These are phyloP conservation scores for Dicorynia guianensis DNA, from an alignment of 306 rosid genomes.

Conservation along the genomic window DNA sequence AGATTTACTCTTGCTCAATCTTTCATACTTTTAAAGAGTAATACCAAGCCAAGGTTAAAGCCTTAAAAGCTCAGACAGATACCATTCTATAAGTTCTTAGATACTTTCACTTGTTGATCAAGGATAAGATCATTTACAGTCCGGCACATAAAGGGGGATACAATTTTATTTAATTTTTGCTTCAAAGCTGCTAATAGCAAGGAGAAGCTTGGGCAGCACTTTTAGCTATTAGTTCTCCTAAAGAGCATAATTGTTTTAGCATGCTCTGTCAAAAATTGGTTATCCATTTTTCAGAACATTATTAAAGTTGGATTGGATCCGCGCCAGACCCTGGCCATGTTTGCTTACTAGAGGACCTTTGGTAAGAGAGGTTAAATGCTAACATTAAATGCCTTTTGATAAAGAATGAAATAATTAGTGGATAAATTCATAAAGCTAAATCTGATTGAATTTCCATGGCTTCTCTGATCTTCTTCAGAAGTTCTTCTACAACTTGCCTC, in stretches of 20 bases:
- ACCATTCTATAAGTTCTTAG: too few relatives aligned
- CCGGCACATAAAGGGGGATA: background rate
- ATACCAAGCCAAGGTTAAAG: background rate
- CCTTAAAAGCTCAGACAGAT: too few relatives aligned
- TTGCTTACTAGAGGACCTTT: background rate
- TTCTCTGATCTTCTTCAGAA: background rate
- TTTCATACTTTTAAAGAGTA: slow-evolving; percentile 4
- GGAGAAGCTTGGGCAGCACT: background rate
- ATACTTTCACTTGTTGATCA: background rate
- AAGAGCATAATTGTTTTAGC: background rate
- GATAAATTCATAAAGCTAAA: background rate
- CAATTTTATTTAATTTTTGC: background rate
- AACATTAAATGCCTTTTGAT: background rate
- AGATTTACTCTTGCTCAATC: too few relatives aligned
- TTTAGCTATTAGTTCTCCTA: background rate
- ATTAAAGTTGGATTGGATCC: background rate
- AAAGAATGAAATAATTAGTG: background rate
- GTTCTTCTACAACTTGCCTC: background rate
- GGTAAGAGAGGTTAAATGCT: background rate
- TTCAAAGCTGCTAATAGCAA: background rate
- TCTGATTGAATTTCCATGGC: background rate
- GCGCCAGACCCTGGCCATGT: background rate
- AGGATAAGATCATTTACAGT: background rate
- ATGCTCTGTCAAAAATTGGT: background rate
- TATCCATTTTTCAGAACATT: background rate